Evolutionary conservation across 345 rosid genomes (phyloP).

Genomic region (rapeseed (Brassica napus)): DNA sequence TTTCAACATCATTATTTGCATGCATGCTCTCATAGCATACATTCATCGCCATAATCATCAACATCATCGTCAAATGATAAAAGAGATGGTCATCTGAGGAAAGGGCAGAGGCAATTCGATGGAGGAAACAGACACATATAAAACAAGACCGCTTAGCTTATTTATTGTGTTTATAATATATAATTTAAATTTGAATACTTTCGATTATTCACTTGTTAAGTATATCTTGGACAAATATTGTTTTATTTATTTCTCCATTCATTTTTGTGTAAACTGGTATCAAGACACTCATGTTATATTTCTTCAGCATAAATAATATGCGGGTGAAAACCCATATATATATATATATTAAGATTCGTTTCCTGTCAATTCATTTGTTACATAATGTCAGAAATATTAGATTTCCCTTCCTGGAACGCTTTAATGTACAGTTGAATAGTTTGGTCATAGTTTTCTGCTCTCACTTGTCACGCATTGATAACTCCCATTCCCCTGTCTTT

Average conservation of each 20-base stretch:
- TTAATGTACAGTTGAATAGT: slow-evolving; percentile 24
- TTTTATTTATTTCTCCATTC: not conserved
- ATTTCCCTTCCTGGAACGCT: slow-evolving; percentile 18
- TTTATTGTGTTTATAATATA: not conserved
- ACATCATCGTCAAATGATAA: not conserved
- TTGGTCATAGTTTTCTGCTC: slow-evolving; percentile 31
- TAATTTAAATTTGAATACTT: not conserved
- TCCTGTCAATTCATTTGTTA: slow-evolving; percentile 6
- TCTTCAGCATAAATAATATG: slow-evolving; percentile 1
- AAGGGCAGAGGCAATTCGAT: slow-evolving; percentile 7
- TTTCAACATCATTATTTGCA: slow-evolving; percentile 10
- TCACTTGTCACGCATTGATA: slow-evolving; percentile 33
- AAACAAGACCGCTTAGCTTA: not conserved
- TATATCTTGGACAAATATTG: not conserved
- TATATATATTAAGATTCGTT: slow-evolving; percentile 13
- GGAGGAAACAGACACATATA: not conserved
- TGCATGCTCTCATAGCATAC: not conserved
- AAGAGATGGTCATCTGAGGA: not conserved
- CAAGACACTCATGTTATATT: not conserved
- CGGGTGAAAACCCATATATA: not conserved
- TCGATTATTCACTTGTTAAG: not conserved
- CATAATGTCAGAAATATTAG: slow-evolving; percentile 17
- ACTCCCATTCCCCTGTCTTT: slow-evolving; percentile 28
- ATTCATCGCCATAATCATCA: slow-evolving; percentile 2
- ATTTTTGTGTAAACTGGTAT: slow-evolving; percentile 6